Evolutionary conservation across 371 early-diverging fungal species (phyloP).

Genomic region (Mortierella sp.): DNA sequence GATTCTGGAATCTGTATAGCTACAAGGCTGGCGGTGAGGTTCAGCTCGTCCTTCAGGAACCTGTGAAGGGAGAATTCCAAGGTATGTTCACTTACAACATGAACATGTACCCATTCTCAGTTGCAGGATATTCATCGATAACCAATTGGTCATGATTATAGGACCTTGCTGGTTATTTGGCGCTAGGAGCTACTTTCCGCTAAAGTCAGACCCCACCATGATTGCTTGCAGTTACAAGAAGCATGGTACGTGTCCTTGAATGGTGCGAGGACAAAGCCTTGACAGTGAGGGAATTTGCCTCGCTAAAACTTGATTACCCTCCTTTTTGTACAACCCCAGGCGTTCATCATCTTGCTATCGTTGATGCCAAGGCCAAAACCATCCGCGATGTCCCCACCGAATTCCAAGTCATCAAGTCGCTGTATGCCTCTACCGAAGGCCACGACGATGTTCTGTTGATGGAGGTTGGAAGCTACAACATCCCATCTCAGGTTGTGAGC

Average conservation of each 20-base stretch:
- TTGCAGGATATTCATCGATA: background rate
- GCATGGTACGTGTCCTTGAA: conserved; percentile 32
- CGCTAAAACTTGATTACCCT: background rate
- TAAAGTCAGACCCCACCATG: conserved; percentile 57
- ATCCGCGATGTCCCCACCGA: conserved; percentile 55
- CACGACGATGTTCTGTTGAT: conserved; percentile 33
- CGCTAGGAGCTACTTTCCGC: conserved; percentile 53
- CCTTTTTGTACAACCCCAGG: conserved; percentile 6
- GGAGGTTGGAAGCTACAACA: conserved; percentile 34
- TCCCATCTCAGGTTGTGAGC: conserved; percentile 28
- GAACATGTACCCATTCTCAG: background rate
- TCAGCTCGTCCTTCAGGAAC: conserved; percentile 57
- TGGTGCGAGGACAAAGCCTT: no score
- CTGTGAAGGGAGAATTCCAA: conserved; percentile 69
- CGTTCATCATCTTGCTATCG: conserved; percentile 55
- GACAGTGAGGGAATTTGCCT: background rate
- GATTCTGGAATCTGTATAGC: conserved; percentile 78
- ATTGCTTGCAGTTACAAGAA: conserved; percentile 54
- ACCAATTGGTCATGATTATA: no score
- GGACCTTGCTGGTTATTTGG: conserved; percentile 53
- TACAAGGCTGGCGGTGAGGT: conserved; percentile 50
- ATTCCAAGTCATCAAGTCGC: conserved; percentile 31
- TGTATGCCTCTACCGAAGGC: conserved; percentile 27
- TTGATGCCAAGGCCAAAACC: conserved; percentile 60
- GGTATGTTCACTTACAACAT: conserved; percentile 7